Evolutionary conservation across 371 early-diverging fungal genomes (phyloP).

Genomic region (Mortierella sp.): DNA sequence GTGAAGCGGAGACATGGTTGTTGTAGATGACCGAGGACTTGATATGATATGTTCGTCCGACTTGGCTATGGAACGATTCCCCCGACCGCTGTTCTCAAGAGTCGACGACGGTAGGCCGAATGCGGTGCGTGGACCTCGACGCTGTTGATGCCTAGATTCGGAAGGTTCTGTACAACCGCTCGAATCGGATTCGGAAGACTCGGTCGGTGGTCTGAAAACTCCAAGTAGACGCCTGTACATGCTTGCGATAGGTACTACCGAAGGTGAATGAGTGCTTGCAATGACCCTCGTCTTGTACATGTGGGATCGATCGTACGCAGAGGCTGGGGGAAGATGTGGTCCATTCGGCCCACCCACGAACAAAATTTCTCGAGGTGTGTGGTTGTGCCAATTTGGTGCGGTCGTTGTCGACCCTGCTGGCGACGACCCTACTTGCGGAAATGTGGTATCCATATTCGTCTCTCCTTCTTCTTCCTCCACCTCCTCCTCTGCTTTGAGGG

Average conservation of each 20-base stretch:
- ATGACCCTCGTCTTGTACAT: neutral
- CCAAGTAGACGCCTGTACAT: conserved; percentile 33
- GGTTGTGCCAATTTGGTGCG: too few species aligned
- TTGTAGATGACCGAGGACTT: neutral
- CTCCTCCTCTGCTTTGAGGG: conserved; percentile 20
- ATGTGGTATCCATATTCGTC: too few species aligned
- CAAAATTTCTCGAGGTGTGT: too few species aligned
- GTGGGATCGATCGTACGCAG: neutral
- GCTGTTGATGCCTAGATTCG: neutral
- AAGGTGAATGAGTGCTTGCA: neutral
- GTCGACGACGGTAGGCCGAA: conserved; percentile 18
- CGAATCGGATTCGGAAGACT: conserved; percentile 25
- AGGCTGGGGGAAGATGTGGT: neutral
- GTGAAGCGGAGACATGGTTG: neutral
- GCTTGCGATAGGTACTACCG: conserved; percentile 17
- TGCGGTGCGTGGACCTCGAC: neutral
- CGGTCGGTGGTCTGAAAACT: conserved; percentile 38
- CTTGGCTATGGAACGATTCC: neutral
- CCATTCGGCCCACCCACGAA: too few species aligned
- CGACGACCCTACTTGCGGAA: too few species aligned
- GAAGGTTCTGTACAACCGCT: neutral
- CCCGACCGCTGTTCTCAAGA: conserved; percentile 5
- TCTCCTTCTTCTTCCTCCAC: neutral
- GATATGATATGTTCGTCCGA: neutral
- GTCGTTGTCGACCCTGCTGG: too few species aligned